phyloP scores from a whole-genome alignment of 148 eudicot genomes.

The Rhododendron williamsianum region DNA sequence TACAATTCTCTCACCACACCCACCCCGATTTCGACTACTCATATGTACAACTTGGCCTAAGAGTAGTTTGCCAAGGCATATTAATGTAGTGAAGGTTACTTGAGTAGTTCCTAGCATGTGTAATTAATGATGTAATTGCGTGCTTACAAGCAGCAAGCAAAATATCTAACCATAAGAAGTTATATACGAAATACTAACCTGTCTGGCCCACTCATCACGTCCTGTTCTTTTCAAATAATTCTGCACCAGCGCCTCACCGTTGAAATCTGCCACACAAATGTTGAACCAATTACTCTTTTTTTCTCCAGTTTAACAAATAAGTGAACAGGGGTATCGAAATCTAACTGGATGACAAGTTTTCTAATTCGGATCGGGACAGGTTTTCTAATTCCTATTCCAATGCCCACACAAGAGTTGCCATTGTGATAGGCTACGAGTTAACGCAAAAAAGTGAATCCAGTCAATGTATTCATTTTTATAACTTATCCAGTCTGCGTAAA shows the following conservation, averaged over 20 bases:
- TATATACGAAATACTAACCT: constrained; percentile 34
- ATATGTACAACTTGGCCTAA: not conserved
- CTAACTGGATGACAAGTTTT: not conserved
- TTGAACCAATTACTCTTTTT: constrained; percentile 10
- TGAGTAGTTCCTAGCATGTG: not conserved
- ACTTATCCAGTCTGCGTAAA: not conserved
- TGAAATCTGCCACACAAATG: constrained; percentile 61
- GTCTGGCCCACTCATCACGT: constrained; percentile 72
- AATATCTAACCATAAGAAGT: not conserved
- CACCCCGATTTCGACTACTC: not conserved
- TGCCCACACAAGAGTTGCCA: not conserved
- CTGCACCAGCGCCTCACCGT: constrained; percentile 83
- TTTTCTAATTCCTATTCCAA: not conserved
- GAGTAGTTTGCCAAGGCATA: not conserved
- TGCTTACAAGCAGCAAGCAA: not conserved
- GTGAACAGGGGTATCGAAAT: not conserved
- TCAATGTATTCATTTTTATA: not conserved
- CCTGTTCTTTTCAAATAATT: constrained; percentile 73
- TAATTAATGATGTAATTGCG: not conserved
- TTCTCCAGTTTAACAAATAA: not conserved
- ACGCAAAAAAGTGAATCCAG: not conserved
- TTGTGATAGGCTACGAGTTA: not conserved
- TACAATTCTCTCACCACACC: not conserved
- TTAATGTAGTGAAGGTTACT: not conserved
- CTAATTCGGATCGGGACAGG: not conserved